Percentiles rank a stretch among this genome's conserved stretches.
These are phyloP conservation scores for Penicillium frequentans DNA, from an alignment of 2,329 filamentous ascomycete species.

Conservation along the genomic window DNA sequence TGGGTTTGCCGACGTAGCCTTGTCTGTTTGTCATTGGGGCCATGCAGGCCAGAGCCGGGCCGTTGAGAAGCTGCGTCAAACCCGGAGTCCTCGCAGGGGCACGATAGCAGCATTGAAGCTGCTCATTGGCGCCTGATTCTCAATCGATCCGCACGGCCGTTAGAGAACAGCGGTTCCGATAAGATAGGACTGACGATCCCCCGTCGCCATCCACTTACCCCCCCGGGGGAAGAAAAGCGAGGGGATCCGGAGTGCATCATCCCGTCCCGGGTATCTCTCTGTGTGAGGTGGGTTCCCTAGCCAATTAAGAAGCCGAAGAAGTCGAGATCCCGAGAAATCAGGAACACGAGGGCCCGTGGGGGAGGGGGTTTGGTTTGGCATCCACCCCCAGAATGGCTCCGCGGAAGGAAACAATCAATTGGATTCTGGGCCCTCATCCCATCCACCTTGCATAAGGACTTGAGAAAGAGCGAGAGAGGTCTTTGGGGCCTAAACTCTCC, in stretches of 20 bases:
- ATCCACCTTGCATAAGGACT: too few species aligned
- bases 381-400: background rate
- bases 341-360: slow-evolving; percentile 1
- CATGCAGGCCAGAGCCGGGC: slow-evolving; percentile 10
- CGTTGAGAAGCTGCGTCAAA: slow-evolving; percentile 6
- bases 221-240: background rate
- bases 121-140: slow-evolving; percentile 11
- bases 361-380: background rate
- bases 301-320: background rate
- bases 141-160: slow-evolving; percentile 11
- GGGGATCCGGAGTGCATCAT: background rate
- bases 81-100: background rate
- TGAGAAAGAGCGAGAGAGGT: background rate
- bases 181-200: slow-evolving; percentile 8
- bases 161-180: slow-evolving; percentile 2
- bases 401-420: background rate
- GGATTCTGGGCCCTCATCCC: too few species aligned
- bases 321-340: background rate
- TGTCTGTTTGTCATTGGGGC: slow-evolving; percentile 10
- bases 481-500: background rate
- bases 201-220: slow-evolving; percentile 4
- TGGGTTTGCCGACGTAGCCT: background rate
- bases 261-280: background rate
- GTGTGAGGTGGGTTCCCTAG: background rate
- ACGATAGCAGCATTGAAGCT: background rate